Evolutionary conservation across 352 stramenopile species (phyloP).

Genomic region (Blastocystis sp.): DNA sequence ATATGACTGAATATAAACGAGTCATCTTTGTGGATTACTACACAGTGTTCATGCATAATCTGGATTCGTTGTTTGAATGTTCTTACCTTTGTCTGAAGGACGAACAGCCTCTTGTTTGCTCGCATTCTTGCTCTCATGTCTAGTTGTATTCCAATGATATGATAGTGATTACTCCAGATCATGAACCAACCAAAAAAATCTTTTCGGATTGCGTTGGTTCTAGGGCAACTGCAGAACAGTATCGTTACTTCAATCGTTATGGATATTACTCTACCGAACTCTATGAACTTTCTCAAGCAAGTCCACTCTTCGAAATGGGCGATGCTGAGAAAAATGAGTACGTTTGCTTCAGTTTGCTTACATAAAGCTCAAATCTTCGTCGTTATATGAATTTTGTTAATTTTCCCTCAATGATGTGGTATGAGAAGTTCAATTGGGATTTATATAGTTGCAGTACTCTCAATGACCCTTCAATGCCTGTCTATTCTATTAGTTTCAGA

Average conservation of each 20-base stretch:
- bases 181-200: not conserved
- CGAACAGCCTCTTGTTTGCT: conserved; percentile 42
- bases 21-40: conserved; percentile 55
- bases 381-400: conserved; percentile 59
- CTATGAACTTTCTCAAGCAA: conserved; percentile 37
- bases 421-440: conserved; percentile 66
- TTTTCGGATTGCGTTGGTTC: not conserved
- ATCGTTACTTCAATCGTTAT: conserved; percentile 20
- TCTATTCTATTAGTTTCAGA: conserved; percentile 54
- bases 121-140: not conserved
- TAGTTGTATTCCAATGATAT: conserved; percentile 60
- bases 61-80: conserved; percentile 38
- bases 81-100: conserved; percentile 61
- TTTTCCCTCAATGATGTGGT: conserved; percentile 52
- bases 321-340: not conserved
- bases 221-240: conserved; percentile 6
- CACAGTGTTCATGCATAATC: conserved; percentile 63
- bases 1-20: conserved; percentile 29
- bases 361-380: not conserved
- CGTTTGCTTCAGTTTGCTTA: not conserved
- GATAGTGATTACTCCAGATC: conserved; percentile 48
- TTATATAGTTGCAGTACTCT: conserved; percentile 42
- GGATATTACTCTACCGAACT: conserved; percentile 62
- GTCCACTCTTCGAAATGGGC: conserved; percentile 24
- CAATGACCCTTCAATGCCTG: not conserved